Base-by-base conservation (phyloP, 192 early-diverging fungal genomes). In the Piromyces finnis region DNA sequence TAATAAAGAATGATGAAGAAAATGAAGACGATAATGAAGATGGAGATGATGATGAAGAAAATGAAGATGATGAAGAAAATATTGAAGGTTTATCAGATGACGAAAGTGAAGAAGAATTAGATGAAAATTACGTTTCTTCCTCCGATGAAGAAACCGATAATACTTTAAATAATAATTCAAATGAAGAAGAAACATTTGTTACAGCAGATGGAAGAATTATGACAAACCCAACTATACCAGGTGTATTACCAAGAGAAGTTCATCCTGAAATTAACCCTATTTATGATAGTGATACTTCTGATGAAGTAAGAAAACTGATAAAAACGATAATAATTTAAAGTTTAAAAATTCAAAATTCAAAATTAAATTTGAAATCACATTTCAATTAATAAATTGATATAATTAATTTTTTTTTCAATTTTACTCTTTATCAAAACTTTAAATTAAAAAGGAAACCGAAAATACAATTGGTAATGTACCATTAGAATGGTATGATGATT, bases 401-500 rank as follows among this genome's bases (percentile, higher is more conserved):
- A n/a, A n/a, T n/a, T n/a, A n/a, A n/a, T n/a, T n/a, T n/a, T n/a
- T n/a, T n/a, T n/a, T n/a, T n/a, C n/a, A n/a, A n/a, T n/a, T n/a
- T n/a, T n/a, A n/a, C n/a, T n/a, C n/a, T n/a, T n/a, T n/a, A n/a
- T n/a, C n/a, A n/a, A n/a, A n/a, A n/a, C n/a, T n/a, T n/a, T n/a
- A n/a, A n/a, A n/a, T n/a, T n/a, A n/a, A n/a, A n/a, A n/a, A n/a
- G 82, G 86, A 94, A 88, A 88, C 91, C 2, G 84, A 84, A 26
- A 99, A 99, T 84, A 97, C 95, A 0, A 92, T 98, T 79, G 98
- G 98, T 79, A 96, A 97, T 80, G 90, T 99, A 36, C 96, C 98
- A 13, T 91, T 97, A 84, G 94, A 97, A 85, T 98, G 97, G 97
- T 99, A 99, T 83, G 93, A 94, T 39, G 98, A 99, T 77, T 94